Conservation (phyloP, 2,329 filamentous ascomycete genomes). For the Emergomyces orientalis region DNA sequence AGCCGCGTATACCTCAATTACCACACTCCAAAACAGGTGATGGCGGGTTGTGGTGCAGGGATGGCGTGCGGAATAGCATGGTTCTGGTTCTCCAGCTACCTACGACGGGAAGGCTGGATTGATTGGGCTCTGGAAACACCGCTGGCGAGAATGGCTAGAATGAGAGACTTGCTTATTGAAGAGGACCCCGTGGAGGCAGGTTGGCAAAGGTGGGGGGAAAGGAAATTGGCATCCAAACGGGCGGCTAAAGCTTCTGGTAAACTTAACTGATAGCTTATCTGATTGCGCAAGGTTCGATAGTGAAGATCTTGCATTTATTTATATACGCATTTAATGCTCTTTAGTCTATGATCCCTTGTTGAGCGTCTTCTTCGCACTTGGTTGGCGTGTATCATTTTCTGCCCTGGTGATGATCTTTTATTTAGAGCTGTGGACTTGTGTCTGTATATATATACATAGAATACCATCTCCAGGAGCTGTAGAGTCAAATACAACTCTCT, state of each 20-base stretch:
- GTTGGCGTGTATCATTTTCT: not conserved
- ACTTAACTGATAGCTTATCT: not conserved
- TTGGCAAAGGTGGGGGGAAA: constrained; percentile 80
- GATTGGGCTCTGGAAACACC: constrained; percentile 61
- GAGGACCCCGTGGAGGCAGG: constrained; percentile 87
- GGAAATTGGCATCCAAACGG: constrained; percentile 26
- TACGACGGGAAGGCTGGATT: constrained; percentile 60
- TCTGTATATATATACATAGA: not conserved
- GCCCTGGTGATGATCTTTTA: not conserved
- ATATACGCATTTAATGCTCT: not conserved
- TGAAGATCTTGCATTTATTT: not conserved
- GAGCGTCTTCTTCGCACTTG: not conserved
- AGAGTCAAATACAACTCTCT: not conserved
- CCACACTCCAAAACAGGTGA: constrained; percentile 78
- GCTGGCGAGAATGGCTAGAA: constrained; percentile 55
- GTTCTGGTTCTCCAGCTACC: constrained; percentile 62
- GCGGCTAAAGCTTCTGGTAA: not conserved
- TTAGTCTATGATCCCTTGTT: not conserved
- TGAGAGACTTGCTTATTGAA: constrained; percentile 74
- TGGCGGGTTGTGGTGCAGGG: constrained; percentile 68
- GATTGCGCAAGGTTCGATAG: not conserved
- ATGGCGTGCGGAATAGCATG: constrained; percentile 61
- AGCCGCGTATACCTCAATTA: constrained; percentile 89
- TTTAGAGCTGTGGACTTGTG: not conserved
- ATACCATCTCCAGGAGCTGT: not conserved